These are phyloP conservation scores for Orobanche coerulescens DNA, from an alignment of 257 asterid genomes.

Conservation along the genomic window DNA sequence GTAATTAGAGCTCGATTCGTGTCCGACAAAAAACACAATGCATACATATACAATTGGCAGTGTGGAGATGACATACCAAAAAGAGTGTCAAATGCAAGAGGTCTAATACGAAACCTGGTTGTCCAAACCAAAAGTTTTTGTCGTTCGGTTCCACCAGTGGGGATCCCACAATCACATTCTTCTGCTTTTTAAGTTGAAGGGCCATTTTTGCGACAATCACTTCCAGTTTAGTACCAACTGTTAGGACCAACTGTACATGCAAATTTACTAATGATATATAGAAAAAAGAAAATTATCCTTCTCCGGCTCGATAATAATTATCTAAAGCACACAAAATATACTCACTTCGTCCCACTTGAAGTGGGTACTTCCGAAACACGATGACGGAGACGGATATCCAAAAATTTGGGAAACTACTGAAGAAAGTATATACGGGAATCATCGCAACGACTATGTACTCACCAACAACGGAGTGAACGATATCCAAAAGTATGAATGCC, in stretches of 20 bases:
- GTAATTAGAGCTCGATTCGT: neutral
- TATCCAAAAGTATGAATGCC: conserved; percentile 38
- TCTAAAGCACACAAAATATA: too few relatives aligned
- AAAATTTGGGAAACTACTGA: too few relatives aligned
- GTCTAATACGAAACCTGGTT: conserved; percentile 24
- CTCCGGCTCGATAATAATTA: too few relatives aligned
- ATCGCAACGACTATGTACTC: neutral
- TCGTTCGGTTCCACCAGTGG: conserved; percentile 30
- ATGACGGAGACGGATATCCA: too few relatives aligned
- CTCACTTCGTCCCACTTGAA: too few relatives aligned
- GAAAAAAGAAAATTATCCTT: neutral
- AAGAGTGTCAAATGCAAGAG: conserved; percentile 32
- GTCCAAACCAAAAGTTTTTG: conserved; percentile 27
- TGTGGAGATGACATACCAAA: conserved; percentile 15
- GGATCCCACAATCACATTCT: conserved; percentile 20
- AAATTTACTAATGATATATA: too few relatives aligned
- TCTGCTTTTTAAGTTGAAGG: conserved; percentile 16
- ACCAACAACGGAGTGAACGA: conserved; percentile 30
- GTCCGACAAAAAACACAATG: neutral
- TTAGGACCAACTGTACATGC: conserved; percentile 20
- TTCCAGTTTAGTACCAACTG: conserved; percentile 35
- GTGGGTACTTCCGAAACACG: too few relatives aligned
- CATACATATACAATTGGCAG: neutral
- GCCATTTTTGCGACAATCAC: conserved; percentile 35
- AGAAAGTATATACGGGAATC: too few relatives aligned